Evolutionary conservation across 352 stramenopile genomes (phyloP), one percentile per base, ranked within the genome.

Genomic region (Phytophthora fragariaefolia): DNA sequence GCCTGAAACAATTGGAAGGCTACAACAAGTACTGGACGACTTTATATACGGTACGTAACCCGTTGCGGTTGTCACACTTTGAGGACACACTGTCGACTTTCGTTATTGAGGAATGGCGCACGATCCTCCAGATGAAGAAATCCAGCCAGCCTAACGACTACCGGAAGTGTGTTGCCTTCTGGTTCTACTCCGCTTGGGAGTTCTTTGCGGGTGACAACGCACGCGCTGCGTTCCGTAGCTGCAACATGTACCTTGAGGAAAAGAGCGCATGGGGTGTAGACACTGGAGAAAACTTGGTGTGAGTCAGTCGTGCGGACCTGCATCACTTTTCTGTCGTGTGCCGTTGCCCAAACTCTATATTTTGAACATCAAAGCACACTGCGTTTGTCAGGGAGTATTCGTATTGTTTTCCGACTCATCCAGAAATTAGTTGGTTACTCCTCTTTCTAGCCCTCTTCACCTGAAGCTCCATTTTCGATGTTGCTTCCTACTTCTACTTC

Each of bases 1-100:
- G 85, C 6, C 58, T 95, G 34, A 92, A 91, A 67, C 74, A 90
- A 40, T 63, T 92, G 36, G 87, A 95, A 15, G 87, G 87, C 22
- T 90, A 92, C 62, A 83, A 85, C 71, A 95, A 93, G 71, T 92
- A 89, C 71, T 95, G 87, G 87, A 93, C 75, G 43, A 91, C 85
- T 32, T 82, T 89, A 53, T 87, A 77, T 49, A 92, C 85, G 3
- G 71, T 90, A 46, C 87, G 83, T 53, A 92, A 93, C 59, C 87
- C 87, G 28, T 63, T 95, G 52, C 74, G 76, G 12, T 74, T 87
- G 23, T 93, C 87, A 43, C 82, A 87, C 58, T 95, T 91, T 52
- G 87, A 91, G 28, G 76, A 90, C 26, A 79, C 88, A 13, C 69
- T 95, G 15, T 80, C 64, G 27, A 85, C 69, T 8, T 95, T 93